Evolutionary conservation across 345 rosid genomes (phyloP).

Genomic region (Carallia pectinifolia): DNA sequence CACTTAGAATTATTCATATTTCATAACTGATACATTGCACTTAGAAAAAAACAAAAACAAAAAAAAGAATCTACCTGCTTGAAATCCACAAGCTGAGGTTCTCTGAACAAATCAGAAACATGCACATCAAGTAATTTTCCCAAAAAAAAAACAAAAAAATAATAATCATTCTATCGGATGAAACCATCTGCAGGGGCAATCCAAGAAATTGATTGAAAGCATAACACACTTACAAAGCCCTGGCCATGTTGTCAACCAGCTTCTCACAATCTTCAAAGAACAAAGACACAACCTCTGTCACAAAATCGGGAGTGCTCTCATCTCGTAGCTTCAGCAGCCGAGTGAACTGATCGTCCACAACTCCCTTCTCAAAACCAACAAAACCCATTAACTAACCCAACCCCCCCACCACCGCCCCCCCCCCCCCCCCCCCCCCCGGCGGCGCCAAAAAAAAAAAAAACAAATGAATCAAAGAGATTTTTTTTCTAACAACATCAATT

Average conservation of each 20-base stretch:
- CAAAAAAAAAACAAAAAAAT: neutral
- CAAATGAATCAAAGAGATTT: neutral
- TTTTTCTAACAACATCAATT: too few species aligned
- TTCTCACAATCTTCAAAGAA: too few species aligned
- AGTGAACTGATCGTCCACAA: too few species aligned
- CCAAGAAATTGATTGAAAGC: neutral
- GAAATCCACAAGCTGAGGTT: slow-evolving; percentile 55
- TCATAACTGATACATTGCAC: too few species aligned
- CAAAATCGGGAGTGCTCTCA: too few species aligned
- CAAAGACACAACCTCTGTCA: too few species aligned
- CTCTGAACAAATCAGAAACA: slow-evolving; percentile 35
- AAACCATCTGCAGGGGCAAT: too few species aligned
- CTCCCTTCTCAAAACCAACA: too few species aligned
- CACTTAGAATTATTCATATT: too few species aligned
- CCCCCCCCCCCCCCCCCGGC: slow-evolving; percentile 40
- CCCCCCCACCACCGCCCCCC: slow-evolving; percentile 69
- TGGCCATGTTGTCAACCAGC: slow-evolving; percentile 60
- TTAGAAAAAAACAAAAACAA: too few species aligned
- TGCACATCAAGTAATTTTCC: slow-evolving; percentile 11
- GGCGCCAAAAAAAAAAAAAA: neutral
- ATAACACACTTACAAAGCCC: slow-evolving; percentile 53
- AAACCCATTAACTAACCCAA: slow-evolving; percentile 68
- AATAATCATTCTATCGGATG: too few species aligned
- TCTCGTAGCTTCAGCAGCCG: too few species aligned
- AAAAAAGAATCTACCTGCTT: slow-evolving; percentile 56